These are phyloP conservation scores for Yamadazyma ubonensis DNA, from an alignment of 805 yeast genomes.

Conservation along the genomic window DNA sequence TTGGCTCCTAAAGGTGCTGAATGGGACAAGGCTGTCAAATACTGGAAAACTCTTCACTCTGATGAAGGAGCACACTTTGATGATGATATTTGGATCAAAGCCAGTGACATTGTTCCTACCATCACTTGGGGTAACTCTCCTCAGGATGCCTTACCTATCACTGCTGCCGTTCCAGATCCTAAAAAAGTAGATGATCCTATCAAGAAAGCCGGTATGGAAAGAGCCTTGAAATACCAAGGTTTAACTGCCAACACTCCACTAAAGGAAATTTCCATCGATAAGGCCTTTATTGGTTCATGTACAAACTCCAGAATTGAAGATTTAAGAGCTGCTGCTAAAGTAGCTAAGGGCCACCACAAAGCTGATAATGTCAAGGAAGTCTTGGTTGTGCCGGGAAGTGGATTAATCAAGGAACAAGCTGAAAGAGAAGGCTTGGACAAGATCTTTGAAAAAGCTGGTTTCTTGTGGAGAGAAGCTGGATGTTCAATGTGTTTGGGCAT, in stretches of 20 bases:
- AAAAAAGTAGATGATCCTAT: constrained; percentile 65
- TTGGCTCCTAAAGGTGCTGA: constrained; percentile 90
- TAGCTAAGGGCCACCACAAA: constrained; percentile 84
- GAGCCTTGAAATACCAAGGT: constrained; percentile 93
- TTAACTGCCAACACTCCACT: constrained; percentile 79
- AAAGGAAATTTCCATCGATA: constrained; percentile 74
- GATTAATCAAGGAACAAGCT: constrained; percentile 89
- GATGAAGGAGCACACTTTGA: constrained; percentile 93
- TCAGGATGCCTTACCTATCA: constrained; percentile 95
- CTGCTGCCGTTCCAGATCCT: constrained; percentile 91
- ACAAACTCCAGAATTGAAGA: constrained; percentile 98
- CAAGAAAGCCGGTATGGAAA: constrained; percentile 78
- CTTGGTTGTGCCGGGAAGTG: constrained; percentile 96
- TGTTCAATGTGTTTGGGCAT: constrained; percentile 99
- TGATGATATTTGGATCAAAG: constrained; percentile 74
- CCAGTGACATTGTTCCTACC: constrained; percentile 87
- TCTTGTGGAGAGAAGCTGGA: constrained; percentile 99
- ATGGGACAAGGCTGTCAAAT: constrained; percentile 90
- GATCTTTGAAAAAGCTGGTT: constrained; percentile 88
- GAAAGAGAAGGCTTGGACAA: constrained; percentile 93
- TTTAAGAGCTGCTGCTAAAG: constrained; percentile 90
- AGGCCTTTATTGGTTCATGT: constrained; percentile 97
- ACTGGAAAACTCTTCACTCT: constrained; percentile 86
- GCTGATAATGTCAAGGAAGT: constrained; percentile 80
- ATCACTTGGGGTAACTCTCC: constrained; percentile 99